Conservation (phyloP, 257 asterid species). For the Jaltomata sinuosa region DNA sequence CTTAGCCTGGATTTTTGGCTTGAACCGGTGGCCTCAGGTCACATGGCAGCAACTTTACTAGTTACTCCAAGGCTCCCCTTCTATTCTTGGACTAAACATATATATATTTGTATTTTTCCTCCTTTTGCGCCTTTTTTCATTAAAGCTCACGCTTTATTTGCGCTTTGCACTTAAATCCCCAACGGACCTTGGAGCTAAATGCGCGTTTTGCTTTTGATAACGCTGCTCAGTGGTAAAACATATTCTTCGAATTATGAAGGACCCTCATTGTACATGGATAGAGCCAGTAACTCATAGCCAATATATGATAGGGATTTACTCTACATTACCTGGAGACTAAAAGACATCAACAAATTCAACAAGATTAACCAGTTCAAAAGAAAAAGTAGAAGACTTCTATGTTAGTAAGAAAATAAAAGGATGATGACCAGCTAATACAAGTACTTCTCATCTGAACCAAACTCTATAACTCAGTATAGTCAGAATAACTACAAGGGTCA, state of each 20-base stretch:
- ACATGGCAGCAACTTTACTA: no score
- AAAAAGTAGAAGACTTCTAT: background rate
- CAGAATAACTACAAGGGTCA: background rate
- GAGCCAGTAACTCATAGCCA: background rate
- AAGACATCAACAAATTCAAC: background rate
- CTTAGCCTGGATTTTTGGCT: no score
- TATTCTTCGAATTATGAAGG: background rate
- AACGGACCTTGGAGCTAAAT: no score
- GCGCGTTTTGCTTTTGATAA: no score
- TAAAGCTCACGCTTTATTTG: no score
- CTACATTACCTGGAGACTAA: background rate
- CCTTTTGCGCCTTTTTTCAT: no score
- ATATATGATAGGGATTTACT: background rate
- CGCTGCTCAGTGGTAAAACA: background rate
- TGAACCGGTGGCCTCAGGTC: no score
- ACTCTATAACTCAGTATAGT: background rate
- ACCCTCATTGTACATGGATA: background rate
- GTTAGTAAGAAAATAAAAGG: background rate
- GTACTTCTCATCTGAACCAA: background rate
- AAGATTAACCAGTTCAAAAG: background rate
- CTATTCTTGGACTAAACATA: no score
- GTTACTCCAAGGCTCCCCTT: no score
- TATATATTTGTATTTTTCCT: no score
- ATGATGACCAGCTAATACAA: background rate
- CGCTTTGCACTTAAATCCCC: no score